A percentile compares a stretch with the other conserved stretches of the same genome.
phyloP scores from a whole-genome alignment of 108 stramenopile species.

The Skeletonema marinoi region DNA sequence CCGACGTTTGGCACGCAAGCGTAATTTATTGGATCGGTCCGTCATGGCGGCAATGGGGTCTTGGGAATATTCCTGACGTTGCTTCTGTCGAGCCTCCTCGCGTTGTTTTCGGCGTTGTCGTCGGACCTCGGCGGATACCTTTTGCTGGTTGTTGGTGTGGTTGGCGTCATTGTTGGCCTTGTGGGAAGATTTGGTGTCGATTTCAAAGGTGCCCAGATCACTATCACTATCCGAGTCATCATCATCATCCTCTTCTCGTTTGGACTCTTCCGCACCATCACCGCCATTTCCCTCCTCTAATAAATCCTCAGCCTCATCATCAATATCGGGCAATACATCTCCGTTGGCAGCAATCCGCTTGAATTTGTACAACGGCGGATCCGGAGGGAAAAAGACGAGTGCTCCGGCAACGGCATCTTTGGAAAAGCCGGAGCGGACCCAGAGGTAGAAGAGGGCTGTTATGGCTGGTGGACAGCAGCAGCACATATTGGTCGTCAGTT shows the following conservation, averaged over 20 bases:
- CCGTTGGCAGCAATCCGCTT: conserved; percentile 63
- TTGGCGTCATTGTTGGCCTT: conserved; percentile 3
- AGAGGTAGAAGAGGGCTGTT: conserved; percentile 80
- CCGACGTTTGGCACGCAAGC: conserved; percentile 65
- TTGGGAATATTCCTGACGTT: conserved; percentile 17
- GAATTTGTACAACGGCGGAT: conserved; percentile 83
- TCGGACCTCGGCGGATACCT: conserved; percentile 4
- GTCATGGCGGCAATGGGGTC: conserved; percentile 71
- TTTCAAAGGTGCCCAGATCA: conserved; percentile 47
- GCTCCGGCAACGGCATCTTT: conserved; percentile 86
- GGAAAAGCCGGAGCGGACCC: conserved; percentile 82
- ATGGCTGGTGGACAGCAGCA: conserved; percentile 88
- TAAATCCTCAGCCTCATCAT: conserved; percentile 28
- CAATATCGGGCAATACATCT: conserved; percentile 50
- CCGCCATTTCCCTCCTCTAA: neutral
- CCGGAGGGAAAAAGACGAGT: conserved; percentile 88
- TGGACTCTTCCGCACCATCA: neutral
- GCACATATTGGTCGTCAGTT: conserved; percentile 27
- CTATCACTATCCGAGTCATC: conserved; percentile 39
- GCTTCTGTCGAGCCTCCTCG: conserved; percentile 24
- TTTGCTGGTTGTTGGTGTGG: conserved; percentile 8
- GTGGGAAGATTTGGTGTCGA: conserved; percentile 27
- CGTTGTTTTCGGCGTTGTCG: conserved; percentile 2
- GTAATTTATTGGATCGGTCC: conserved; percentile 61
- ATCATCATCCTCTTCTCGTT: conserved; percentile 1